phyloP scores from a whole-genome alignment of 177 flowering plant genomes.

The Tripterygium wilfordii region DNA sequence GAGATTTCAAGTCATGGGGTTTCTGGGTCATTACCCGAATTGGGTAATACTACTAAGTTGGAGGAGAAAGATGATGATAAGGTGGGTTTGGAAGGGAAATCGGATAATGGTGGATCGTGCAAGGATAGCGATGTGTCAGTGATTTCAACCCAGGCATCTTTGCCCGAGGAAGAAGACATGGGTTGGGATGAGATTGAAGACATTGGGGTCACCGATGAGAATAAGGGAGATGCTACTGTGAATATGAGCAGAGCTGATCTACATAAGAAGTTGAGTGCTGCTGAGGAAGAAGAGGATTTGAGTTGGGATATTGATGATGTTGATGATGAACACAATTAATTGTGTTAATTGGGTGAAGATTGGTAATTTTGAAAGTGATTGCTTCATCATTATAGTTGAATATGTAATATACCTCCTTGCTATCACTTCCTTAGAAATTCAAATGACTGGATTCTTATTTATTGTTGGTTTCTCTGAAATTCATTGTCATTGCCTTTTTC shows the following conservation, averaged over 20 bases:
- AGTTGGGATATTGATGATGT: constrained; percentile 97
- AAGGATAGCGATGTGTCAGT: constrained; percentile 62
- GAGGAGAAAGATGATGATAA: constrained; percentile 26
- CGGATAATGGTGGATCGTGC: constrained; percentile 35
- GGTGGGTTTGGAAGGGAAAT: constrained; percentile 26
- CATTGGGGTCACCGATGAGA: constrained; percentile 52
- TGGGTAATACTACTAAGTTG: too few species aligned
- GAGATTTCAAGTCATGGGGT: constrained; percentile 6
- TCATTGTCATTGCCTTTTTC: too few species aligned
- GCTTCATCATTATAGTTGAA: too few species aligned
- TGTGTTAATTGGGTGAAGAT: too few species aligned
- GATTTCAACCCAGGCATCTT: constrained; percentile 50
- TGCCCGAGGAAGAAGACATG: constrained; percentile 67
- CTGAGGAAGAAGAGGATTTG: constrained; percentile 82
- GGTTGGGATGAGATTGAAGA: constrained; percentile 96
- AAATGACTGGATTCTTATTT: too few species aligned
- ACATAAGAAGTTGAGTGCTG: constrained; percentile 51
- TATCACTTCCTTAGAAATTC: too few species aligned
- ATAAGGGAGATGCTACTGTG: constrained; percentile 24
- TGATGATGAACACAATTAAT: too few species aligned
- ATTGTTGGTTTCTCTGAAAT: too few species aligned
- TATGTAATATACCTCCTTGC: too few species aligned
- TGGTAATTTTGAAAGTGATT: too few species aligned
- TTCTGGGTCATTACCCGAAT: too few species aligned
- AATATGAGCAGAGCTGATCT: constrained; percentile 38